Conservation (phyloP, 805 yeast genomes). For the Brettanomyces custersianus region DNA sequence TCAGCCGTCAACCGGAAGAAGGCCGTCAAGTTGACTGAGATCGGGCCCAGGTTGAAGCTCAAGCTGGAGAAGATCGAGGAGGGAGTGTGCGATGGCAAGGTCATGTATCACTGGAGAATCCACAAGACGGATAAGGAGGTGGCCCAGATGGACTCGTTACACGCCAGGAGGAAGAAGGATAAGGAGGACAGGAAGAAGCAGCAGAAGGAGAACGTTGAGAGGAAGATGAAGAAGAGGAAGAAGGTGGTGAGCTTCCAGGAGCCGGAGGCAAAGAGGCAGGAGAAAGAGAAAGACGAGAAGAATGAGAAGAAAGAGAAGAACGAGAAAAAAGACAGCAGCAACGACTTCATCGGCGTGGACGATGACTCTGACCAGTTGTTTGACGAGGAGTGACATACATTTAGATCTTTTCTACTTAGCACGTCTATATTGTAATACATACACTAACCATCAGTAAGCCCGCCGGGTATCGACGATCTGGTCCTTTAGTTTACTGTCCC, state of each 20-base stretch:
- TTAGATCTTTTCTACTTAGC: not conserved
- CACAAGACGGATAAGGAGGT: constrained; percentile 56
- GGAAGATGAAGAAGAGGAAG: constrained; percentile 63
- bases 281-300: constrained; percentile 30
- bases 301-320: not conserved
- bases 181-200: constrained; percentile 66
- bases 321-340: not conserved
- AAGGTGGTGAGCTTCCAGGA: constrained; percentile 73
- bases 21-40: constrained; percentile 85
- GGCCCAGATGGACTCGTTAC: constrained; percentile 54
- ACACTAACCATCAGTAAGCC: constrained; percentile 7
- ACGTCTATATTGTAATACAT: not conserved
- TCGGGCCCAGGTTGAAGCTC: constrained; percentile 84
- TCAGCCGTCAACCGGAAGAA: constrained; percentile 39
- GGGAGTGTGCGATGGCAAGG: constrained; percentile 82
- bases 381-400: constrained; percentile 15
- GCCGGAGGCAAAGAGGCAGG: constrained; percentile 66
- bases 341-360: not conserved
- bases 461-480: constrained; percentile 42
- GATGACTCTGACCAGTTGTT: constrained; percentile 17
- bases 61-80: constrained; percentile 82
- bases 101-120: constrained; percentile 69
- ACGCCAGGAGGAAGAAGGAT: constrained; percentile 49
- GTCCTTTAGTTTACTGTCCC: constrained; percentile 68
- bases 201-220: constrained; percentile 71